A percentile compares a stretch with the other conserved stretches of the same genome.
These are phyloP conservation scores for Incumbomyces delicatus DNA, from an alignment of 2,329 filamentous ascomycete species.

Conservation along the genomic window DNA sequence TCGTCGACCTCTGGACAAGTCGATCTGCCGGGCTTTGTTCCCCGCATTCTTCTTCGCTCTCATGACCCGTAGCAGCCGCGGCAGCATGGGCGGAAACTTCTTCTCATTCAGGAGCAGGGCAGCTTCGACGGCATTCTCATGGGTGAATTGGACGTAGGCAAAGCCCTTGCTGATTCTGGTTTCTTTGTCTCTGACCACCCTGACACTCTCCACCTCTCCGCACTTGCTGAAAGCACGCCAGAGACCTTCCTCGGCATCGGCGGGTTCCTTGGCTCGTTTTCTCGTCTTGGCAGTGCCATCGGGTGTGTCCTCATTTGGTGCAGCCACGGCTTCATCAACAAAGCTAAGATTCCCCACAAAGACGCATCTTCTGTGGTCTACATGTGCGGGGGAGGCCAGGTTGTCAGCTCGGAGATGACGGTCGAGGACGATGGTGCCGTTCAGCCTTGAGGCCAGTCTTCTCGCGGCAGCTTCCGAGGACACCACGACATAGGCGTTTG, in stretches of 20 bases:
- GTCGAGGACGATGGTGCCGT: conserved; percentile 73
- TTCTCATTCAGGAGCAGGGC: conserved; percentile 81
- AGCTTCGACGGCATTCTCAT: conserved; percentile 80
- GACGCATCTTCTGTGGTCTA: conserved; percentile 80
- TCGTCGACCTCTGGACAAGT: conserved; percentile 16
- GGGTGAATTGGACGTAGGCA: conserved; percentile 93
- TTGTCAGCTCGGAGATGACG: conserved; percentile 86
- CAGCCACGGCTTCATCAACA: conserved; percentile 78
- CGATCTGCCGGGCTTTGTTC: conserved; percentile 19
- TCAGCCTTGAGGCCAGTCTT: conserved; percentile 65
- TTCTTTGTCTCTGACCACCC: conserved; percentile 77
- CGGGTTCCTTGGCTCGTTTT: conserved; percentile 58
- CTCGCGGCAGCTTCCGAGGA: conserved; percentile 64
- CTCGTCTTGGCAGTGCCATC: conserved; percentile 59
- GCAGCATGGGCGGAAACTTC: conserved; percentile 90
- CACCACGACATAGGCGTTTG: conserved; percentile 92
- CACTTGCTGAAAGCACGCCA: conserved; percentile 71
- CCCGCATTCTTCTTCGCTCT: conserved; percentile 57
- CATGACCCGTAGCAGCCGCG: conserved; percentile 72
- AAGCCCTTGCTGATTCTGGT: conserved; percentile 95
- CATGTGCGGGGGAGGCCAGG: conserved; percentile 73
- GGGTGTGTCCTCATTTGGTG: conserved; percentile 41
- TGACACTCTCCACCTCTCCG: conserved; percentile 83
- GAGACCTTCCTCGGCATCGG: conserved; percentile 85
- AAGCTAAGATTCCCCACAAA: conserved; percentile 96